Evolutionary conservation across 1,284 basidiomycete species (phyloP), one percentile per base, ranked within the genome.

Genomic region (Puccinia coronata): DNA sequence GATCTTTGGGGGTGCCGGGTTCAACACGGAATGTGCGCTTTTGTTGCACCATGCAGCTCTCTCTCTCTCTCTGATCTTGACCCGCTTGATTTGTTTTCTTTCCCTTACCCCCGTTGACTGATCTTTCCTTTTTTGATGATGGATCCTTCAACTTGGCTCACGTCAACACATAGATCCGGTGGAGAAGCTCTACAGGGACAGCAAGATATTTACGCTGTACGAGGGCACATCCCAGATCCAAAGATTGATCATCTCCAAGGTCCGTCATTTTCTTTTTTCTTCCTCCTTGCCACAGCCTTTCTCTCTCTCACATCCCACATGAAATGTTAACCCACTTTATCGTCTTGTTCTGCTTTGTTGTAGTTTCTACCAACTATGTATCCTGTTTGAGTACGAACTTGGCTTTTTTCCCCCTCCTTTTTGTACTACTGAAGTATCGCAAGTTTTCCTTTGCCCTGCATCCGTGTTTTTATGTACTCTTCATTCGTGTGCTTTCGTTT

Each of bases 131-230:
- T n/a, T 18, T 47, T 16, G 43, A 8, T 8, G 43, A 47, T 8
- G 43, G 43, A 16, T 18, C 12, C 12, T 59, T 59, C 18, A 8
- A 36, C 31, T 41, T 53, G 28, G 2, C 28, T 70, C 49, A 25
- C 34, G 28, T 70, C 31, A 20, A 41, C 43, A 14, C 36, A 63
- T 51, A 80, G 79, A 80, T 80, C 79, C 79, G 41, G 79, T 73
- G 51, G 79, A 80, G 49, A 80, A 80, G 63, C 43, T 80, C n/a
- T 80, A 80, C 55, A n/a, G 79, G 65, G 87, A 88, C 82, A 85
- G 86, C 39, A 87, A 88, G 84, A 80, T 88, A 55, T 88, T 87
- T 75, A 86, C 87, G 78, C 84, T 88, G 0, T 88, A 88, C 85
- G 84, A 80, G 41, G 79, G 79, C 20, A 88, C 87, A 0, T 86